Evolutionary conservation across 2,329 filamentous ascomycete genomes (phyloP).

Genomic region (Exophiala mesophila): DNA sequence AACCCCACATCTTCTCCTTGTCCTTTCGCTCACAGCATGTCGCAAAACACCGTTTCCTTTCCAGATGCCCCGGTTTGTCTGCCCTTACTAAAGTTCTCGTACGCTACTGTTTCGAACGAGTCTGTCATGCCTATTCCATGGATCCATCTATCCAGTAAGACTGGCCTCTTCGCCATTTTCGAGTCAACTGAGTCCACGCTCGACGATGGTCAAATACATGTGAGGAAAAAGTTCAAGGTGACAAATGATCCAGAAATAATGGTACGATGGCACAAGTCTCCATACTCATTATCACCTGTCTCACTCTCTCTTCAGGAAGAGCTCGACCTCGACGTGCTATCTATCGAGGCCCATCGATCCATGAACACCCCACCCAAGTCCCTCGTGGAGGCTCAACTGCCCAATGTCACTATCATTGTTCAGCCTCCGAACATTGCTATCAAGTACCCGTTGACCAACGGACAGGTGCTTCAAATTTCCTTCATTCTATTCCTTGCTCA

Average conservation of each 20-base stretch:
- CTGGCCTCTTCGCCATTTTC: slow-evolving; percentile 34
- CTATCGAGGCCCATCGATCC: slow-evolving; percentile 25
- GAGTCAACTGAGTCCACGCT: slow-evolving; percentile 28
- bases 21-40: too few relatives aligned
- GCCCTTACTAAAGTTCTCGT: slow-evolving; percentile 41
- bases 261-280: slow-evolving; percentile 33
- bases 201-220: slow-evolving; percentile 20
- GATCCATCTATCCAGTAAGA: slow-evolving; percentile 39
- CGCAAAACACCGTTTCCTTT: slow-evolving; percentile 42
- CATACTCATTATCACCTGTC: slow-evolving; percentile 16
- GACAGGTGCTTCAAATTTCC: slow-evolving; percentile 28
- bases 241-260: slow-evolving; percentile 33
- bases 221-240: slow-evolving; percentile 33
- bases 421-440: slow-evolving; percentile 43
- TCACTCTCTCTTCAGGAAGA: slow-evolving; percentile 35
- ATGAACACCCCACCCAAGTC: slow-evolving; percentile 13
- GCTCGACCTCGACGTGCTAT: slow-evolving; percentile 35
- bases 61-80: slow-evolving; percentile 40
- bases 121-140: slow-evolving; percentile 39
- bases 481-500: slow-evolving; percentile 20
- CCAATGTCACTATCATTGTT: slow-evolving; percentile 38
- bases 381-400: slow-evolving; percentile 19
- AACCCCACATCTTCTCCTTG: too few relatives aligned
- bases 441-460: slow-evolving; percentile 35
- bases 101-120: slow-evolving; percentile 36